Percentiles rank a stretch among this genome's conserved stretches.
Evolutionary conservation across 257 asterid species (phyloP).

Genomic region (Penstemon davidsonii): DNA sequence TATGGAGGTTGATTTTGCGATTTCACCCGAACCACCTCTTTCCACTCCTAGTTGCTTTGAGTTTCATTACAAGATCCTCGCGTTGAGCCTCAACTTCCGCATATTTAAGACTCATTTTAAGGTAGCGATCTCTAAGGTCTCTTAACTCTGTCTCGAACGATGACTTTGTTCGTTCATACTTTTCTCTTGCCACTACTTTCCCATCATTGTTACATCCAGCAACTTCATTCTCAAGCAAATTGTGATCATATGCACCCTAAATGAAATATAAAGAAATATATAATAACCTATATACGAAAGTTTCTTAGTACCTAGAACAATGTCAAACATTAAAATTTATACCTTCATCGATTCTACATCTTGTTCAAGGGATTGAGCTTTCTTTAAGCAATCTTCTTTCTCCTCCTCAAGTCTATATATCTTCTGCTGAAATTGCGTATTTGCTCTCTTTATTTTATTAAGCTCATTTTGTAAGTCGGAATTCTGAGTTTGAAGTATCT

Average conservation of each 20-base stretch:
- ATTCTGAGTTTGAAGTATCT: slow-evolving; percentile 36
- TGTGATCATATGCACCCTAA: slow-evolving; percentile 37
- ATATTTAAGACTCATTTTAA: slow-evolving; percentile 83
- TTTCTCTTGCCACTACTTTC: slow-evolving; percentile 45
- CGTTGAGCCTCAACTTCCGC: slow-evolving; percentile 91
- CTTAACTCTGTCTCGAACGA: slow-evolving; percentile 74
- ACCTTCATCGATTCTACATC: slow-evolving; percentile 46
- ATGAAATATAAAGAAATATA: slow-evolving; percentile 4
- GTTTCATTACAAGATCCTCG: slow-evolving; percentile 93
- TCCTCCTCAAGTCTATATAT: slow-evolving; percentile 62
- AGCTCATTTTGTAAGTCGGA: slow-evolving; percentile 50
- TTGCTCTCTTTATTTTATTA: slow-evolving; percentile 44
- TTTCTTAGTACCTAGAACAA: background rate
- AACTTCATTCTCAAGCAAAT: slow-evolving; percentile 36
- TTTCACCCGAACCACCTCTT: slow-evolving; percentile 70
- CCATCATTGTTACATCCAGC: slow-evolving; percentile 36
- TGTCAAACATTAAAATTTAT: slow-evolving; percentile 18
- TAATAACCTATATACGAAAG: background rate
- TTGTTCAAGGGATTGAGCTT: slow-evolving; percentile 58
- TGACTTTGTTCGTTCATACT: slow-evolving; percentile 64
- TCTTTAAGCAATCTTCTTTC: slow-evolving; percentile 49
- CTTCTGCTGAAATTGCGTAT: slow-evolving; percentile 52
- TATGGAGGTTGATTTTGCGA: background rate
- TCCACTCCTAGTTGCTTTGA: slow-evolving; percentile 53
- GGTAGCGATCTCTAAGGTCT: slow-evolving; percentile 78